Evolutionary conservation across 768 basidiomycete genomes (phyloP).

Genomic region (Phaeotremella skinneri): DNA sequence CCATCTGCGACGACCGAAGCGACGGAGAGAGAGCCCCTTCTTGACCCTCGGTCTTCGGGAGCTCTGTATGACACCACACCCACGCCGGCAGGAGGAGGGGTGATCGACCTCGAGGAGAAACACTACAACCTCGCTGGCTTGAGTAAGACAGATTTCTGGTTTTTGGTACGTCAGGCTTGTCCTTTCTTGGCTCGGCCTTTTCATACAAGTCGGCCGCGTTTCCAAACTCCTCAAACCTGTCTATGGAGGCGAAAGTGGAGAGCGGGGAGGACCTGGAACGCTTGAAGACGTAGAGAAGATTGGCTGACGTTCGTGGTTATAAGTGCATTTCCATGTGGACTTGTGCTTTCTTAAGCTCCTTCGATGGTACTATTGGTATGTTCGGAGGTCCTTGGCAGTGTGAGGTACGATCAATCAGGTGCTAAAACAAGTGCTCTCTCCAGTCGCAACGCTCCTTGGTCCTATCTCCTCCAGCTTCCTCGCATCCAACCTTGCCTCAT

Average conservation of each 20-base stretch:
- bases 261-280: too few species aligned
- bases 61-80: not conserved
- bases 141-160: slow-evolving; percentile 7
- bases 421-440: too few species aligned
- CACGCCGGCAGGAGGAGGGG: not conserved
- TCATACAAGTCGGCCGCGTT: too few species aligned
- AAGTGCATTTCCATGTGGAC: slow-evolving; percentile 20
- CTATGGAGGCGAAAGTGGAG: too few species aligned
- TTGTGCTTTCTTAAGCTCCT: slow-evolving; percentile 72
- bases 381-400: too few species aligned
- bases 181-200: not conserved
- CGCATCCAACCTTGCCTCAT: slow-evolving; percentile 61
- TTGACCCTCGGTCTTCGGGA: not conserved
- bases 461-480: slow-evolving; percentile 83
- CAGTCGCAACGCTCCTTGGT: slow-evolving; percentile 77
- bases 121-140: slow-evolving; percentile 20
- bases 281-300: too few species aligned
- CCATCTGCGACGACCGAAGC: too few species aligned
- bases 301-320: too few species aligned
- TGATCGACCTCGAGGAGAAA: not conserved
- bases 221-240: too few species aligned
- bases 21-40: not conserved
- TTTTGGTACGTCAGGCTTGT: slow-evolving; percentile 3
- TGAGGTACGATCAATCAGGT: too few species aligned
- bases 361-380: slow-evolving; percentile 63